phyloP scores from a whole-genome alignment of 208 protist species.

The Leishmania lainsoni region DNA sequence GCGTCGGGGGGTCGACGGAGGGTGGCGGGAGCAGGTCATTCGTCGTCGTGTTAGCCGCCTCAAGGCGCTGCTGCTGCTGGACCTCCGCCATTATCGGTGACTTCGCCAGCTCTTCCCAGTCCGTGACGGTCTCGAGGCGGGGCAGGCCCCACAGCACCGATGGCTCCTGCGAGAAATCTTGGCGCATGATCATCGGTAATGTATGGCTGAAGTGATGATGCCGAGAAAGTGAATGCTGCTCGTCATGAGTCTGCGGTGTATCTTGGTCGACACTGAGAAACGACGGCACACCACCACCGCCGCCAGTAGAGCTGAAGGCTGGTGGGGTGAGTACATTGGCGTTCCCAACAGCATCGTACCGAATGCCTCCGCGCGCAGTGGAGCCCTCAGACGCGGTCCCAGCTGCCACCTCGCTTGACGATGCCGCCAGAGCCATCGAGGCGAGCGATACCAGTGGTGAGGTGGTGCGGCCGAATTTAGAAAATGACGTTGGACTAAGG shows the following conservation, averaged over 20 bases:
- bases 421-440: not conserved
- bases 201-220: not conserved
- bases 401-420: not conserved
- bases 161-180: not conserved
- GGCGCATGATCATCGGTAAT: not conserved
- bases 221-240: not conserved
- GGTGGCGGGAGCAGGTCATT: not conserved
- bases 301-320: not conserved
- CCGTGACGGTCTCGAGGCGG: slow-evolving; percentile 19
- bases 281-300: not conserved
- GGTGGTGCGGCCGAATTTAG: not conserved
- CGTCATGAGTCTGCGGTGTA: not conserved
- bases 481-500: not conserved
- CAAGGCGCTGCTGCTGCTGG: slow-evolving; percentile 13
- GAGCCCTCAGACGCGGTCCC: not conserved
- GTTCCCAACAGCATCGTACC: not conserved
- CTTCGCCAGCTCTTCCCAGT: slow-evolving; percentile 28
- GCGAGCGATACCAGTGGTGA: not conserved
- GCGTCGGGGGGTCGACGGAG: not conserved
- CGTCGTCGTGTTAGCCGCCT: not conserved
- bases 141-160: slow-evolving; percentile 7
- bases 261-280: not conserved
- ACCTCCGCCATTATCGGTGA: slow-evolving; percentile 11
- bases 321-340: not conserved
- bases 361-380: not conserved